phyloP scores from a whole-genome alignment of 1,284 basidiomycete species.

The Schizopora paradoxa region DNA sequence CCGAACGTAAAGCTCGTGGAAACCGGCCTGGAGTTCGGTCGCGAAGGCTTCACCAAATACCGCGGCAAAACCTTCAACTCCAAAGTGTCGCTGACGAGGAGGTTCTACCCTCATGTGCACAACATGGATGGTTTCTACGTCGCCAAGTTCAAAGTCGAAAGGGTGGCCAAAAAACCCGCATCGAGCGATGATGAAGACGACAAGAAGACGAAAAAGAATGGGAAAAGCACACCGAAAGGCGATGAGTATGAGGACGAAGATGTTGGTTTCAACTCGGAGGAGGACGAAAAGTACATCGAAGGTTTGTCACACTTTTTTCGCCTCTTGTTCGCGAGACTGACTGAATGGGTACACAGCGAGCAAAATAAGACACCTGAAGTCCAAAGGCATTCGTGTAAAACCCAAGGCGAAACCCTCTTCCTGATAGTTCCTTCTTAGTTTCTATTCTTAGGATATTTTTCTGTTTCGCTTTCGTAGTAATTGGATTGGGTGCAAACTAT shows the following conservation, averaged over 20 bases:
- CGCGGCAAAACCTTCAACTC: conserved; percentile 87
- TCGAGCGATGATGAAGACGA: conserved; percentile 29
- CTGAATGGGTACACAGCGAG: conserved; percentile 41
- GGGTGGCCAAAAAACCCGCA: conserved; percentile 48
- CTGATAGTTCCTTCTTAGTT: conserved; percentile 47
- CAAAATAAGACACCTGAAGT: conserved; percentile 67
- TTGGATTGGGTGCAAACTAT: conserved; percentile 35
- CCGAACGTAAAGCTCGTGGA: conserved; percentile 94
- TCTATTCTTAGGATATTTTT: conserved; percentile 16
- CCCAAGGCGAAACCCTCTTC: conserved; percentile 42
- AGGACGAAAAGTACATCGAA: conserved; percentile 63
- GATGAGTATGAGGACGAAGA: conserved; percentile 25
- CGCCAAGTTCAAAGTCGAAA: conserved; percentile 94
- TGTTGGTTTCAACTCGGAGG: conserved; percentile 59
- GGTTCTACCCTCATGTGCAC: conserved; percentile 88
- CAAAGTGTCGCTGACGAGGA: conserved; percentile 75
- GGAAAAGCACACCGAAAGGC: conserved; percentile 27
- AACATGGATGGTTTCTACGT: conserved; percentile 99
- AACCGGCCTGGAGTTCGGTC: conserved; percentile 90
- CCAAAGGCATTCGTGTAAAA: conserved; percentile 64
- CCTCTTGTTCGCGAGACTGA: conserved; percentile 17
- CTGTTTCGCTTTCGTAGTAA: conserved; percentile 28
- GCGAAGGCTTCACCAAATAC: conserved; percentile 87
- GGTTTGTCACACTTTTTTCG: conserved; percentile 40
- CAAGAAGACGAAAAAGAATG: conserved; percentile 33